Evolutionary conservation across 1,284 basidiomycete species (phyloP), one percentile per base, ranked within the genome.

Genomic region (Fistulina hepatica): DNA sequence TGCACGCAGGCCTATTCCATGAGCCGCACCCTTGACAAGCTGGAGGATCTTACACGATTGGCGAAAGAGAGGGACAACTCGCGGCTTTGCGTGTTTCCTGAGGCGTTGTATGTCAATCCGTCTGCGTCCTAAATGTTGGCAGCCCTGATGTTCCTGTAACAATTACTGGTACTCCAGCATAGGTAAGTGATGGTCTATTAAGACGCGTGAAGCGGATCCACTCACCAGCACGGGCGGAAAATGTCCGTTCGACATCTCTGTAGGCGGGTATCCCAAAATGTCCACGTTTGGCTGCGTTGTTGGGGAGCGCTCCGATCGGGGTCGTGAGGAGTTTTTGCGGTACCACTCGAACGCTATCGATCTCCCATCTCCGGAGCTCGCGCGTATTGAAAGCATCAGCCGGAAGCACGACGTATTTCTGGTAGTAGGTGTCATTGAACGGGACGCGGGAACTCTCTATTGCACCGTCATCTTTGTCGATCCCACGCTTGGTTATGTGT

Each of bases 391-490:
- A 46, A 48, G 52, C 9, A 61, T 79, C 44, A 67, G 71, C 42
- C 63, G 57, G 37, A 65, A 65, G 21, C 61, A 62, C 2, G 63
- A 56, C 5, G 62, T 79, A n/a, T 76, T 77, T 49, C 60, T 84
- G 11, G 74, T 80, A 17, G 64, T 81, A 8, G 81, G 81, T 2
- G 64, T 82, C 17, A 72, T 85, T 40, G 82, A 85, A 50, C 63
- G 71, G 10, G 71, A 73, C 15, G 63, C 65, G 2, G 75, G 76
- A 0, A 82, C 81, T 1, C 58, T 84, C 24, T 85, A 80, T 51
- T 84, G 81, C 57, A 77, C 79, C 0, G 72, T 59, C 19, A 61
- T 84, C 21, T 78, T 81, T 47, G 67, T 84, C 21, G 69, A 73
- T 38, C 76, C 77, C 1, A 45, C 49, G 9, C 57, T 69, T n/a